Evolutionary conservation across 257 asterid genomes (phyloP), one percentile per base, ranked within the genome.

Genomic region (Nicotiana attenuata): DNA sequence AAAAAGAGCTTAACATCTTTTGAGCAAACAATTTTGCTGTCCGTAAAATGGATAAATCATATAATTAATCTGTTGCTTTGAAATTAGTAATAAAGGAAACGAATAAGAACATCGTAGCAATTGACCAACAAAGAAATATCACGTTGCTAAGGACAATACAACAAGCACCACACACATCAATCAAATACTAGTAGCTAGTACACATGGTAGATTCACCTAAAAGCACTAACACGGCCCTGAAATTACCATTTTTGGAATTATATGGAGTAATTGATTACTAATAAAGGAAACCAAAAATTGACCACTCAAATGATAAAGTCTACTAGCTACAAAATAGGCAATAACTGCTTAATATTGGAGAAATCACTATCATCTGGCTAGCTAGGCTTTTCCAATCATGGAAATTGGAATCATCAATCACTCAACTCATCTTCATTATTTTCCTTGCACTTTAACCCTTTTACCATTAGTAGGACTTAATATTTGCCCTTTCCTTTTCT

Each of bases 361-460:
- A 50, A 75, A 75, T 75, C 7, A 26, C 17, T 75, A 50, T 75
- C 80, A 2, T 50, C 61, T 50, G 5, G 22, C 63, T 75, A 75
- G 38, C 63, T 75, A 75, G 63, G 64, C 64, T 75, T 75, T 45
- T 75, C 45, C 80, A 26, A 50, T 15, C 53, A n/a, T 47, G 16
- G 79, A 47, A 24, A 75, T 50, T 50, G 45, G 80, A 26, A 26
- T 73, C 78, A 47, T 75, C 45, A 75, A 16, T 75, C 80, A 50
- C 63, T 75, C 45, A 50, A 75, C 64, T 26, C 45, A 50, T 50
- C 26, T 75, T 50, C 22, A 50, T 63, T 47, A 24, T 50, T 75
- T 50, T 16, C 17, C 63, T 50, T 50, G 26, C 64, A 24, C 3
- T 75, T 75, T 50, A 24, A 75, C 63, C 50, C 38, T 73, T 29